Evolutionary conservation across 177 flowering plant genomes (phyloP), one percentile per base, ranked within the genome.

Genomic region (Vitis hybrid): DNA sequence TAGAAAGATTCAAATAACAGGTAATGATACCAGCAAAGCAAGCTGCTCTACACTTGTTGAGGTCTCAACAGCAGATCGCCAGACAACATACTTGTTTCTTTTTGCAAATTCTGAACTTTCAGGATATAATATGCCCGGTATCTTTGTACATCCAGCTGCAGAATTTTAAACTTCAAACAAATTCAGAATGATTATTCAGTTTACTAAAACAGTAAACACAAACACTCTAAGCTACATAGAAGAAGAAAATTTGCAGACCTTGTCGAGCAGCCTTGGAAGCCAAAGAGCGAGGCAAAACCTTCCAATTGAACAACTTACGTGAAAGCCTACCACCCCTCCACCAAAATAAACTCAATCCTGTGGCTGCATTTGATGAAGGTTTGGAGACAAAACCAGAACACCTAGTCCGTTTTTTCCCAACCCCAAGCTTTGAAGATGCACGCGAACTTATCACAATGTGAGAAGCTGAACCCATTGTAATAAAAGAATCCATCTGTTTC

Each of bases 311-410:
- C 64, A 92, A 66, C 75, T 77, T 84, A 61, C 99, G 90, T 49
- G 99, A 90, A 77, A 83, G 70, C 63, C 76, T 80, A 53, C 98
- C 98, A 81, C 99, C 99, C 74, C 99, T 87, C 97, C 97, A 91
- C 98, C 98, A 96, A 71, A 83, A 83, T 61, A 85, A 72, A 51
- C 81, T 73, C 66, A 86, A 74, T 18, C 86, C 89, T 51, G 74
- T 55, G 52, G 83, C 68, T 74, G 83, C 76, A 64, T 75, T 82
- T 54, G 83, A 53, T 68, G 80, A 65, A 60, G 83, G 81, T 15
- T 64, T 78, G 38, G 78, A 60, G 24, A 80, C 91, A 59, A 31
- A 57, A 65, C 81, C 91, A 65, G 76, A 61, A 74, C 47, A 24
- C 68, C 79, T 86, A 31, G 73, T 82, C 66, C 83, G 79, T 74